Percentiles rank a stretch among this genome's conserved stretches.
Evolutionary conservation across 495 filamentous ascomycete genomes (phyloP).

Genomic region (Penicillium goetzii): DNA sequence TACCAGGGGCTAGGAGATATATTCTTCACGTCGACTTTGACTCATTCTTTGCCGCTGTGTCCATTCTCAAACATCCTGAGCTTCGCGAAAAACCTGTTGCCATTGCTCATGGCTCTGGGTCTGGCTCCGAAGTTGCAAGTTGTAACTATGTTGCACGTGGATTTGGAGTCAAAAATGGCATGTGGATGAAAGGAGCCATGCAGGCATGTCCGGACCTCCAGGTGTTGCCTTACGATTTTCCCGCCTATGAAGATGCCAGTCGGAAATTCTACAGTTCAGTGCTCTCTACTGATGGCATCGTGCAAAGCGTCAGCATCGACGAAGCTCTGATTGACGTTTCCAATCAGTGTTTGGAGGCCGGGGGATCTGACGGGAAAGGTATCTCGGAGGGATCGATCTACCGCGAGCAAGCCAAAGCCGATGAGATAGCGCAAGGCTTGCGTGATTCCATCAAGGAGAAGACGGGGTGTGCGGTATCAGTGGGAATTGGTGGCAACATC

Average conservation of each 20-base stretch:
- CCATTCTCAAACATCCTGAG: slow-evolving; percentile 75
- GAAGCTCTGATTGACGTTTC: slow-evolving; percentile 87
- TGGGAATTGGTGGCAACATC: slow-evolving; percentile 94
- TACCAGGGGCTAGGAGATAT: slow-evolving; percentile 71
- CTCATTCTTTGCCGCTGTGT: slow-evolving; percentile 95
- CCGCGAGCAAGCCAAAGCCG: slow-evolving; percentile 79
- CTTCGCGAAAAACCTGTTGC: slow-evolving; percentile 81
- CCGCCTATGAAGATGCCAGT: slow-evolving; percentile 91
- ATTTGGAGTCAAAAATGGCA: slow-evolving; percentile 90
- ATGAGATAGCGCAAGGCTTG: slow-evolving; percentile 69
- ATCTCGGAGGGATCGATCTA: slow-evolving; percentile 73
- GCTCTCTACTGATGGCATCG: slow-evolving; percentile 73
- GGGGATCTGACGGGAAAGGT: slow-evolving; percentile 69
- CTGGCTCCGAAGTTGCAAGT: slow-evolving; percentile 91
- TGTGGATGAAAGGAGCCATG: slow-evolving; percentile 95
- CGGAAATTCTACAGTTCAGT: slow-evolving; percentile 84
- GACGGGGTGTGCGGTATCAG: slow-evolving; percentile 84
- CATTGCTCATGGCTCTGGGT: slow-evolving; percentile 79
- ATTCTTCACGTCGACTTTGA: slow-evolving; percentile 97
- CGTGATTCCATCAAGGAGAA: slow-evolving; percentile 69
- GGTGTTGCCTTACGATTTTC: slow-evolving; percentile 89
- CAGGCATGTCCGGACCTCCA: slow-evolving; percentile 84
- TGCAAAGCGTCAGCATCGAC: slow-evolving; percentile 96
- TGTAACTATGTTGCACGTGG: slow-evolving; percentile 92
- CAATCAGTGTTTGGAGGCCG: slow-evolving; percentile 62